A percentile compares a stretch with the other conserved stretches of the same genome.
These are phyloP conservation scores for Podospora fimiseda DNA, from an alignment of 495 filamentous ascomycete species.

Conservation along the genomic window DNA sequence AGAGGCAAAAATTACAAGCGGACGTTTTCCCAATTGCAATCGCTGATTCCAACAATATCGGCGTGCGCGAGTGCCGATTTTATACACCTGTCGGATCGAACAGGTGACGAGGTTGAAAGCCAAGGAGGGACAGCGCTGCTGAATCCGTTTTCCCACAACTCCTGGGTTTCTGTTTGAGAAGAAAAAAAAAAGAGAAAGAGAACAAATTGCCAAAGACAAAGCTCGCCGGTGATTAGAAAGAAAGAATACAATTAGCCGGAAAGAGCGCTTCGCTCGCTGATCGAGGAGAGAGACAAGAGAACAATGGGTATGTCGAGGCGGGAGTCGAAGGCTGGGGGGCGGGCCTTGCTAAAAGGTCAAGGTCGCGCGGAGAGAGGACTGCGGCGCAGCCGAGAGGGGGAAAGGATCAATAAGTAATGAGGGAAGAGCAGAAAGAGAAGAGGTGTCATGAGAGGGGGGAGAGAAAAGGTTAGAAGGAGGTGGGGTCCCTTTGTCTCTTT, in stretches of 20 bases:
- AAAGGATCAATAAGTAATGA: conserved; percentile 3
- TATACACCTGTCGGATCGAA: background rate
- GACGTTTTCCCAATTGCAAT: conserved; percentile 1
- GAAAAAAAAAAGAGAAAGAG: background rate
- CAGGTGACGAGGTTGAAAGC: conserved; percentile 3
- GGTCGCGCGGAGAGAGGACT: background rate
- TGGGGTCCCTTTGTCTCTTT: background rate
- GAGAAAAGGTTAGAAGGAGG: too few species aligned
- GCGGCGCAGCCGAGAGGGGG: background rate
- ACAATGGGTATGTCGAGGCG: background rate
- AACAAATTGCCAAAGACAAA: background rate
- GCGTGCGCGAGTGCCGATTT: background rate
- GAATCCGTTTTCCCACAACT: conserved; percentile 22
- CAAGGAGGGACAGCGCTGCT: conserved; percentile 31
- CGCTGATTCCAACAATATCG: background rate
- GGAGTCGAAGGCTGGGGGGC: background rate
- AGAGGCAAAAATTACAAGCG: conserved; percentile 2
- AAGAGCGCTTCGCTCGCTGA: background rate
- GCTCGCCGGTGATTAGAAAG: background rate
- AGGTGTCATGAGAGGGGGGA: too few species aligned
- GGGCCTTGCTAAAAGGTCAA: background rate
- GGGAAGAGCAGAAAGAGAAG: background rate
- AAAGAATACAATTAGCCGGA: background rate
- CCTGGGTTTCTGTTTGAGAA: background rate
- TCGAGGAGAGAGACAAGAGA: background rate